phyloP scores from a whole-genome alignment of 768 basidiomycete genomes.

The Glaciozyma martinii region DNA sequence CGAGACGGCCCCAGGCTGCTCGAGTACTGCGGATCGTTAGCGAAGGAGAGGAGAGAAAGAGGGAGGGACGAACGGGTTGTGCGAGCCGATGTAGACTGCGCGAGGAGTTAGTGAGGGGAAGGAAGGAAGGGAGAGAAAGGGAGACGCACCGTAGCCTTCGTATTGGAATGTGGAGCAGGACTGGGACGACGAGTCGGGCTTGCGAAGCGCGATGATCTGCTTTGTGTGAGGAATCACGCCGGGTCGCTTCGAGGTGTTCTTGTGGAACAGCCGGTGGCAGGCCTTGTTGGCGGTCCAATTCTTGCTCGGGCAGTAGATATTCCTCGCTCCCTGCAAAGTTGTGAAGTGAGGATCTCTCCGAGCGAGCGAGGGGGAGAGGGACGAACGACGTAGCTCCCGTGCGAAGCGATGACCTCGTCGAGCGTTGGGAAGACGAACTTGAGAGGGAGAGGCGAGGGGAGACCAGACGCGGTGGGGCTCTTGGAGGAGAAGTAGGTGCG shows the following conservation, averaged over 20 bases:
- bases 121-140: too few species aligned
- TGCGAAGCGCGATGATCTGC: constrained; percentile 20
- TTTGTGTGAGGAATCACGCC: constrained; percentile 24
- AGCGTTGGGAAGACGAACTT: constrained; percentile 28
- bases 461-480: background rate
- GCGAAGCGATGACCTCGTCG: background rate
- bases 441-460: constrained; percentile 9
- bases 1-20: constrained; percentile 23
- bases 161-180: background rate
- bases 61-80: constrained; percentile 19
- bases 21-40: constrained; percentile 6
- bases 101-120: too few species aligned
- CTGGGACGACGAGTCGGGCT: background rate
- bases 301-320: constrained; percentile 17
- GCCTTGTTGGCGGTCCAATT: constrained; percentile 1
- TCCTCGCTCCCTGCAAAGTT: constrained; percentile 11
- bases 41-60: background rate
- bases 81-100: constrained; percentile 19
- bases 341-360: background rate
- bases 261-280: constrained; percentile 14
- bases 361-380: background rate
- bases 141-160: constrained; percentile 9
- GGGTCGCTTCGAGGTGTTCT: constrained; percentile 14
- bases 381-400: background rate
- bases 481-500: constrained; percentile 6